A percentile compares a stretch with the other conserved stretches of the same genome.
These are phyloP conservation scores for Eutrema heterophyllum DNA, from an alignment of 345 rosid species.

Conservation along the genomic window DNA sequence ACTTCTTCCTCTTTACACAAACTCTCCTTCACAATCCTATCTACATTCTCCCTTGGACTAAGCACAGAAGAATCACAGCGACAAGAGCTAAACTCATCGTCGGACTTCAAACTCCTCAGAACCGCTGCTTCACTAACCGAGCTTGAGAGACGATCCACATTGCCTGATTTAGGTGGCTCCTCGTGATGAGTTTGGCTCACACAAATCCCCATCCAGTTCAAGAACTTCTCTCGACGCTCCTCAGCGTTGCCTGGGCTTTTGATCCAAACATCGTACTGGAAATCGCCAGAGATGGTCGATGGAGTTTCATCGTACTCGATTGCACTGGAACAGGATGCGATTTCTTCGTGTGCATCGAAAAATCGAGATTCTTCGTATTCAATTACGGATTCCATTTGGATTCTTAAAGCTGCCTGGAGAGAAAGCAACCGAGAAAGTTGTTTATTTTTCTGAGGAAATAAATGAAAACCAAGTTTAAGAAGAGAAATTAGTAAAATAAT, in stretches of 20 bases:
- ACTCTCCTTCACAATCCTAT: slow-evolving; percentile 11
- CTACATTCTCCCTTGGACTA: slow-evolving; percentile 26
- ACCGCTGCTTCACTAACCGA: slow-evolving; percentile 44
- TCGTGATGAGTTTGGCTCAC: neutral
- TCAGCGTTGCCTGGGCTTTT: slow-evolving; percentile 50
- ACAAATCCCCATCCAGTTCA: slow-evolving; percentile 51
- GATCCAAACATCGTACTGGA: slow-evolving; percentile 59
- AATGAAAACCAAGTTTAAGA: neutral
- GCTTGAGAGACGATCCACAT: slow-evolving; percentile 23
- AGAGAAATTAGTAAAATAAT: slow-evolving; percentile 39
- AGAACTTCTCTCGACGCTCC: slow-evolving; percentile 55
- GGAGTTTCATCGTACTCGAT: slow-evolving; percentile 1
- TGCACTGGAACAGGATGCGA: slow-evolving; percentile 38
- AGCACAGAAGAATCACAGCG: slow-evolving; percentile 31
- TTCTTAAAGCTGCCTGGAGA: slow-evolving; percentile 39
- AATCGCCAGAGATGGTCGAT: slow-evolving; percentile 17
- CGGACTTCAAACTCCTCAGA: slow-evolving; percentile 36
- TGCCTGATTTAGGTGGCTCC: neutral
- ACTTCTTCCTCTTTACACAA: slow-evolving; percentile 24
- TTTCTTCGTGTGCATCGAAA: slow-evolving; percentile 71
- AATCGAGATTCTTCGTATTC: slow-evolving; percentile 60
- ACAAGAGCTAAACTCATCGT: slow-evolving; percentile 55
- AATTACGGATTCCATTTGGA: slow-evolving; percentile 53
- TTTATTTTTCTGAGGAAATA: neutral
- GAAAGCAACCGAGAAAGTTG: slow-evolving; percentile 36